Base-by-base conservation (phyloP, 345 rosid species). In the Kandelia obovata region DNA sequence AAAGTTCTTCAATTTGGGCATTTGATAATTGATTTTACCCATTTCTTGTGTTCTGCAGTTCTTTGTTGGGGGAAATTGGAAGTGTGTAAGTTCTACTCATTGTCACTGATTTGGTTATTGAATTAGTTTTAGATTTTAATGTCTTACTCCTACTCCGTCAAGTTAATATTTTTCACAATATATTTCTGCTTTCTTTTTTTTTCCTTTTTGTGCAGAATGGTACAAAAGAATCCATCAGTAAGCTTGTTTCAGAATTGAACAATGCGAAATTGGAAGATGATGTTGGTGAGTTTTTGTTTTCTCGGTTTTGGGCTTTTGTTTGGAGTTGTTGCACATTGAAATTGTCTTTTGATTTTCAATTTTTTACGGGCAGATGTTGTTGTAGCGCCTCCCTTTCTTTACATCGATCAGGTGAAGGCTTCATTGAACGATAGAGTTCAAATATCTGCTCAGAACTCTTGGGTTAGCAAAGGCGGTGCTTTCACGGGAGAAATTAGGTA, bases 51-150 rank as follows among this genome's bases (percentile, higher is more conserved):
- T n/a, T 81, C 46, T 83, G 91, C 96, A 95, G 99, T 95, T 95
- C 78, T 95, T 95, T 79, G 98, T 95, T 70, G 99, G 99, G 53
- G 99, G 99, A 61, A 95, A 95, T 83, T 95, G 99, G 99, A 95
- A 95, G 67, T 95, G 99, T 81, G 99, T 95, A 89, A 87, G 99
- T 77, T 32, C 60, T 59, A 51, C 21, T 37, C 21, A 47, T 58
- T 39, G 53, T 47, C 4, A 1, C 28, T 59, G 69, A 30, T 56
- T 71, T 30, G 11, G 19, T 31, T 6, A 1, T 49, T 27, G n/a
- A 6, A 8, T 51, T n/a, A 51, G 2, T 49, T 19, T 10, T 39
- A 39, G 13, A 39, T 5, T 57, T 5, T 58, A 30, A 7, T 19
- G 5, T 46, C 4, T 28, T 15, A 7, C 17, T 8, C 15, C 13